A percentile compares a stretch with the other conserved stretches of the same genome.
phyloP scores from a whole-genome alignment of 2,329 filamentous ascomycete genomes.

The Didymosphaeria variabile region DNA sequence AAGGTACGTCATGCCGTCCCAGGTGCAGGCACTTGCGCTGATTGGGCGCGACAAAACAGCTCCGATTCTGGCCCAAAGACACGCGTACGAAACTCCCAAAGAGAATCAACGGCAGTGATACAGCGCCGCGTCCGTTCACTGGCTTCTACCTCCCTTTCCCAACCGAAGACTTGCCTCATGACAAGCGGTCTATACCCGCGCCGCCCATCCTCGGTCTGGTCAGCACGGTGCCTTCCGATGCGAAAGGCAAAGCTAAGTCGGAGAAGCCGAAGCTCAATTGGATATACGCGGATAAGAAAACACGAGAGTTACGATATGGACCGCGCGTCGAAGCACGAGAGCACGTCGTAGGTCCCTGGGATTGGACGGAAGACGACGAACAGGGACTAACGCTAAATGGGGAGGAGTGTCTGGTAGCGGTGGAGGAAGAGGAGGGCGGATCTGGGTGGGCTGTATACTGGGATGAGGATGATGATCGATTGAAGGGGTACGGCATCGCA shows the following conservation, averaged over 20 bases:
- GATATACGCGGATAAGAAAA: constrained; percentile 71
- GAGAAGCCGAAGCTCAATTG: constrained; percentile 69
- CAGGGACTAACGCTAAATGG: constrained; percentile 62
- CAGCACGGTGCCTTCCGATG: constrained; percentile 53
- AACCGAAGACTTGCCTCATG: constrained; percentile 50
- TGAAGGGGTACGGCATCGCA: constrained; percentile 50
- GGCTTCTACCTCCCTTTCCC: constrained; percentile 61
- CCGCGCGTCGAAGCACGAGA: constrained; percentile 75
- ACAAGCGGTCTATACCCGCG: constrained; percentile 37
- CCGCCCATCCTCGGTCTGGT: constrained; percentile 58
- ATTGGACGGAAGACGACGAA: constrained; percentile 75
- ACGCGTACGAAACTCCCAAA: constrained; percentile 38
- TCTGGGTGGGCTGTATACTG: constrained; percentile 64
- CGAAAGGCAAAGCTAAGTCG: constrained; percentile 15
- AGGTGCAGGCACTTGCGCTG: not conserved
- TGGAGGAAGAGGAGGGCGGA: constrained; percentile 60
- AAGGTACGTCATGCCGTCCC: constrained; percentile 47
- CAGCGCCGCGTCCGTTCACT: constrained; percentile 57
- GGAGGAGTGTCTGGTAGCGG: constrained; percentile 65
- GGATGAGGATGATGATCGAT: constrained; percentile 57
- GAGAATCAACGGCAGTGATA: constrained; percentile 26
- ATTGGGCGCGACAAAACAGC: constrained; percentile 27
- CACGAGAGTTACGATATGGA: constrained; percentile 69
- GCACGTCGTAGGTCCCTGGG: constrained; percentile 81
- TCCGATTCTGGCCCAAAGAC: constrained; percentile 50